Conservation (phyloP, 1,284 basidiomycete species). For the Puccinia horiana region DNA sequence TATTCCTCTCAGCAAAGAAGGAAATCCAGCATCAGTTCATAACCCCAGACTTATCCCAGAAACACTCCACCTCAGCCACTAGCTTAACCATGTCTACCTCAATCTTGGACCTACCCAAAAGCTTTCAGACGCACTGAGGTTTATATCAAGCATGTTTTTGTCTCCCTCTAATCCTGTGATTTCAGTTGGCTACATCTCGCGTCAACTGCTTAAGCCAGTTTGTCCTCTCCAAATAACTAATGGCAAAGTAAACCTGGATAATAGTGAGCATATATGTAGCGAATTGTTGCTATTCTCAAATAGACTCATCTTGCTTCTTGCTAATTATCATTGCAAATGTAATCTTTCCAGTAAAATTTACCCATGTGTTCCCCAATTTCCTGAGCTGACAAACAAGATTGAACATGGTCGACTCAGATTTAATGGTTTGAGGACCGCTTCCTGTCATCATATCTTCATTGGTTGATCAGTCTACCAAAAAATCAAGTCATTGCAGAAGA, state of each 20-base stretch:
- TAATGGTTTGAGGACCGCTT: not conserved
- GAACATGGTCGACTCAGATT: not conserved
- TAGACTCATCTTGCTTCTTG: too few relatives aligned
- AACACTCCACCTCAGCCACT: not conserved
- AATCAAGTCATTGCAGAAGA: not conserved
- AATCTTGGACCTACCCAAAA: not conserved
- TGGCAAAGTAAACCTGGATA: not conserved
- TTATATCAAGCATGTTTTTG: constrained; percentile 2
- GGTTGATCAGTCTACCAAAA: not conserved
- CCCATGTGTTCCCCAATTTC: too few relatives aligned
- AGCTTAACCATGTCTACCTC: not conserved
- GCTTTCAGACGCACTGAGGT: not conserved
- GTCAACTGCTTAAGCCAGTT: not conserved
- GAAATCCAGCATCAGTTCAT: not conserved
- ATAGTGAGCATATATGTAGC: too few relatives aligned
- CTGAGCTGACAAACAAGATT: not conserved
- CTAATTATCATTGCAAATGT: too few relatives aligned
- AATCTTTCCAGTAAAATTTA: too few relatives aligned
- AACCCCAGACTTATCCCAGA: not conserved
- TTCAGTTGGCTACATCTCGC: not conserved
- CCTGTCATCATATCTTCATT: constrained; percentile 7
- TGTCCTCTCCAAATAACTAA: not conserved
- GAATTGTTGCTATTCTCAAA: too few relatives aligned
- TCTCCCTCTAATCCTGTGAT: not conserved
- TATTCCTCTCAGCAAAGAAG: constrained; percentile 5